phyloP scores from a whole-genome alignment of 2,329 filamentous ascomycete genomes.

The Talaromyces amestolkiae region DNA sequence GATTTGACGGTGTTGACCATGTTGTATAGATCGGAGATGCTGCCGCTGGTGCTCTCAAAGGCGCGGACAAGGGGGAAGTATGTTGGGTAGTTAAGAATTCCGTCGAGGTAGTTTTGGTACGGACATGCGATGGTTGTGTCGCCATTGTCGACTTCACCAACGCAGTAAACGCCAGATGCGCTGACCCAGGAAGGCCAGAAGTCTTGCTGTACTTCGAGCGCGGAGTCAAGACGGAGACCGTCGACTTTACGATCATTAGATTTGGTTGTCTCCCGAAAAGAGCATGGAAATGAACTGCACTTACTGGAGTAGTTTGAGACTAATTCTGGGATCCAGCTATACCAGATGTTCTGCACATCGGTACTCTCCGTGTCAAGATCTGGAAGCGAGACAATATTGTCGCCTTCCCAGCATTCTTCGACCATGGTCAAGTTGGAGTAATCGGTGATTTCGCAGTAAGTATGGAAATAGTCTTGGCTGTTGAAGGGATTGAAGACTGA shows the following conservation, averaged over 20 bases:
- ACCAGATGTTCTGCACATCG: slow-evolving; percentile 51
- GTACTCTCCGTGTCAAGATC: slow-evolving; percentile 59
- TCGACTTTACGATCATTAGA: slow-evolving; percentile 37
- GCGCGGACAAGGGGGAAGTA: slow-evolving; percentile 38
- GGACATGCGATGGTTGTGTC: slow-evolving; percentile 42
- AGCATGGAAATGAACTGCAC: slow-evolving; percentile 43
- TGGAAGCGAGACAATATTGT: slow-evolving; percentile 57
- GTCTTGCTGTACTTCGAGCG: slow-evolving; percentile 47
- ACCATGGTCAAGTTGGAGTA: slow-evolving; percentile 51
- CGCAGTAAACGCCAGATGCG: slow-evolving; percentile 47
- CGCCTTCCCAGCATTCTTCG: slow-evolving; percentile 55
- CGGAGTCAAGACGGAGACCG: slow-evolving; percentile 53
- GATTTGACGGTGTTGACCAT: slow-evolving; percentile 36
- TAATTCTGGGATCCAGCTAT: slow-evolving; percentile 59
- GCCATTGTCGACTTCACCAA: slow-evolving; percentile 49
- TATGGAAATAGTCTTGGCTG: slow-evolving; percentile 58
- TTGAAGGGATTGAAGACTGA: slow-evolving; percentile 55
- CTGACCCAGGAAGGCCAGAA: slow-evolving; percentile 46
- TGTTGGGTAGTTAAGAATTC: slow-evolving; percentile 50
- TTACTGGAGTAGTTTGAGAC: slow-evolving; percentile 62
- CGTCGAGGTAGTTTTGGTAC: slow-evolving; percentile 47
- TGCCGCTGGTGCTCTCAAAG: slow-evolving; percentile 35
- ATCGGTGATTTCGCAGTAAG: slow-evolving; percentile 54
- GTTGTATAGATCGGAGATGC: slow-evolving; percentile 35
- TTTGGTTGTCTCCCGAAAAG: background rate